A percentile compares a stretch with the other conserved stretches of the same genome.
Evolutionary conservation across 2,329 filamentous ascomycete genomes (phyloP).

Genomic region (Verticillium albo-atrum): DNA sequence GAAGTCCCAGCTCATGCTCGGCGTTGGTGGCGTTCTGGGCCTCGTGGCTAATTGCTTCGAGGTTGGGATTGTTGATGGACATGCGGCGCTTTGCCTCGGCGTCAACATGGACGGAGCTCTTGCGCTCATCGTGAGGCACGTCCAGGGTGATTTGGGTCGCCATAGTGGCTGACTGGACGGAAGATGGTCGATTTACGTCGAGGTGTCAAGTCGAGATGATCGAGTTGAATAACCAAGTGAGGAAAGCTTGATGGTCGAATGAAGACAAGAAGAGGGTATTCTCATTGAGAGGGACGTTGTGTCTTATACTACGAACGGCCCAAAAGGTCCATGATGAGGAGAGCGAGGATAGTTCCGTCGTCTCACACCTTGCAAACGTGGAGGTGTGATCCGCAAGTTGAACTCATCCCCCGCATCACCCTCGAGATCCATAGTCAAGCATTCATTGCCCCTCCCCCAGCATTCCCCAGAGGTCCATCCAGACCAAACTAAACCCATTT

Average conservation of each 20-base stretch:
- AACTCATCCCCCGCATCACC: neutral
- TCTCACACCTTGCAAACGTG: neutral
- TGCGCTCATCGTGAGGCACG: neutral
- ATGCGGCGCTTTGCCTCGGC: conserved; percentile 1
- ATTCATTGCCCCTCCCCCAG: neutral
- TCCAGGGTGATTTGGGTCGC: neutral
- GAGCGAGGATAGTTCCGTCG: neutral
- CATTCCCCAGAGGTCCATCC: neutral
- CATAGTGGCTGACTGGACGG: neutral
- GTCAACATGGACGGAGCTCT: conserved; percentile 1
- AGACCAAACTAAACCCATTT: neutral
- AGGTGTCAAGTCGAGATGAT: neutral
- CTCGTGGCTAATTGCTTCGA: conserved; percentile 10
- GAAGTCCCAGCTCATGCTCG: conserved; percentile 31
- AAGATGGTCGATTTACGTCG: neutral
- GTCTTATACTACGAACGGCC: neutral
- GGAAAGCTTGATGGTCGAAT: neutral
- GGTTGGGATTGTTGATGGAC: neutral
- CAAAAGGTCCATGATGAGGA: neutral
- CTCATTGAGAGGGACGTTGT: neutral
- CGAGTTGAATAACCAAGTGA: neutral
- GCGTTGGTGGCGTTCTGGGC: conserved; percentile 33
- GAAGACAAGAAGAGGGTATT: neutral
- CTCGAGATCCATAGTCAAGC: neutral
- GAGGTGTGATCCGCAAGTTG: neutral